Base-by-base conservation (phyloP, 1,284 basidiomycete species). In the Melampsora larici-populina region DNA sequence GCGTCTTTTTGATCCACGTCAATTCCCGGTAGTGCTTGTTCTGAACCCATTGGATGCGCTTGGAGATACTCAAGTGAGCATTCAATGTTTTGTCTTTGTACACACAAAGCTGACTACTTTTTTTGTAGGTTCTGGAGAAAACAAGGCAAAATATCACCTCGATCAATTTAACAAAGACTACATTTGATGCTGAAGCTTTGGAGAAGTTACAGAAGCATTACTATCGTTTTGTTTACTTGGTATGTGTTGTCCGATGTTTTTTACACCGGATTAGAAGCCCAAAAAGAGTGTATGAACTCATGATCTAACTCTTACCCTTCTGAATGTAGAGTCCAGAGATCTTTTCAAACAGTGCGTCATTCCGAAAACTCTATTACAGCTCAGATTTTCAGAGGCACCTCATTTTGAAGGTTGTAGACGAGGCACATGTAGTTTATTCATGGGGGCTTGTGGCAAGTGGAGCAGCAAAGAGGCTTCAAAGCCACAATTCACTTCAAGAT, bases 401-500 rank as follows among this genome's bases (percentile, higher is more conserved):
- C 5, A 18, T 73, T 18, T 13, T 73, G 7, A 73, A 26, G 8
- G 8, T 73, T 8, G 18, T 65, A 43, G 40, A 43, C 11, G 40
- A 43, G 40, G 40, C 40, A 43, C 40, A 43, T 43, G 40, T 43
- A 1, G 62, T 70, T 21, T 70, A 70, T 26, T 24, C 40, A 24
- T 70, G 70, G 70, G 70, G 70, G 8, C 48, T 72, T 13, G 70
- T 72, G 24, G 70, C 70, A 21, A 72, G 70, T 64, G 70, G 70
- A 46, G 11, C 26, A 1, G 40, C 31, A n/a, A 72, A 72, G 40
- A 48, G 48, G 17, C 31, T 72, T 17, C 60, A 40, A 29, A 48
- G 36, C 9, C 58, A 72, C 29, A 18, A 4, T 1, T 31, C 58
- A 33, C 58, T 46, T 13, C 33, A 63, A 29, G 40, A 63, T 43